Evolutionary conservation across 108 stramenopile species (phyloP), one percentile per base, ranked within the genome.

Genomic region (Phaeodactylum tricornutum): DNA sequence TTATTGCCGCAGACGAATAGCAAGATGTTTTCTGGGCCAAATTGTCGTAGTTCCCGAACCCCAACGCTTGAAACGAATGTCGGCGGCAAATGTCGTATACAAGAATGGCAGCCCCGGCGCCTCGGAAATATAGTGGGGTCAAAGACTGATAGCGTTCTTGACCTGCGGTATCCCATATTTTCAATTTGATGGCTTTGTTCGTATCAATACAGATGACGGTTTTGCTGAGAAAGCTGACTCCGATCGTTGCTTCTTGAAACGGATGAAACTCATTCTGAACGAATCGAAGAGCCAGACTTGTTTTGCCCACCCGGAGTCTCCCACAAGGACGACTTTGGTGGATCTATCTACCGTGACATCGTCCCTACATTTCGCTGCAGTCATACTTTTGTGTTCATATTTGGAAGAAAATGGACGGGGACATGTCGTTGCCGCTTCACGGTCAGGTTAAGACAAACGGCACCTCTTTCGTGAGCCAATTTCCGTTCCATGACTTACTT

Each of bases 141-240:
- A 92, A 47, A 17, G 77, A 73, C 35, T 79, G 72, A 59, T 86
- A 92, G 30, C 81, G 83, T 60, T 92, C 91, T 59, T 92, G 91
- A 15, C 91, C 91, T 5, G 91, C 91, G 5, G 91, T 92, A 50
- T 92, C 91, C 90, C 84, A 92, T 39, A 89, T 92, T 44, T 34
- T 34, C 11, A 34, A 34, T 11, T 34, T 34, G 33, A 34, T 12
- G 9, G 8, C 12, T 8, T 8, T 34, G 33, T 27, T 8, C 17
- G 17, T 7, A 17, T 16, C 41, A 7, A 12, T 17, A 15, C 48
- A 11, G 14, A 26, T 14, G 1, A 59, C 29, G 2, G 47, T 39
- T 48, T 48, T 48, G 9, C 37, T 15, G 17, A 59, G 11, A 25
- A 63, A 63, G 4, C 71, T 72, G 4, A 74, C 78, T 5, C 78